Conservation (phyloP, 768 basidiomycete genomes). For the Tricholoma flavovirens region DNA sequence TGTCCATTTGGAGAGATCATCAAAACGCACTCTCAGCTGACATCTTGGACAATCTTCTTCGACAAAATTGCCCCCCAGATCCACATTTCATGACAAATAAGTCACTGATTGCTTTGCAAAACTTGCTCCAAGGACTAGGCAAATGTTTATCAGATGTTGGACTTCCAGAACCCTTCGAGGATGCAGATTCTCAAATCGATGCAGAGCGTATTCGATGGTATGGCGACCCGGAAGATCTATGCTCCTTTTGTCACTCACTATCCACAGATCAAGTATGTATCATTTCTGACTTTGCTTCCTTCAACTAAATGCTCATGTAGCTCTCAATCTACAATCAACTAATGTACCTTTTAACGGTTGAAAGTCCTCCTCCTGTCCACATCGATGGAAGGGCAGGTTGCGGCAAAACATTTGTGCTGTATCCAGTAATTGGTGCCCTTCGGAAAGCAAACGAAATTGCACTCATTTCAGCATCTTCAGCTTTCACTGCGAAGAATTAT, state of each 20-base stretch:
- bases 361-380: conserved; percentile 19
- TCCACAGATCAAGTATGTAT: background rate
- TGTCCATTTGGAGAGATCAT: conserved; percentile 8
- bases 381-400: conserved; percentile 35
- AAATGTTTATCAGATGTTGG: background rate
- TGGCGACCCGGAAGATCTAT: background rate
- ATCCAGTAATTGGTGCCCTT: conserved; percentile 27
- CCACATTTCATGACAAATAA: background rate
- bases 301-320: no score
- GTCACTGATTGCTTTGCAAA: background rate
- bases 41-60: background rate
- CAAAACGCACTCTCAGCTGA: conserved; percentile 5
- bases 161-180: background rate
- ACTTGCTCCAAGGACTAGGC: background rate
- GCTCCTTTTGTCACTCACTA: background rate
- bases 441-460: conserved; percentile 23
- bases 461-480: conserved; percentile 31
- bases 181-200: background rate
- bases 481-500: conserved; percentile 35
- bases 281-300: conserved; percentile 12
- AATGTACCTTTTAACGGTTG: background rate
- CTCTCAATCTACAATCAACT: conserved; percentile 7
- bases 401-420: conserved; percentile 34
- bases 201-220: background rate
- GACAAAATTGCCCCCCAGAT: background rate